Evolutionary conservation across 148 eudicot species (phyloP), one percentile per base, ranked within the genome.

Genomic region (Selenicereus undatus): DNA sequence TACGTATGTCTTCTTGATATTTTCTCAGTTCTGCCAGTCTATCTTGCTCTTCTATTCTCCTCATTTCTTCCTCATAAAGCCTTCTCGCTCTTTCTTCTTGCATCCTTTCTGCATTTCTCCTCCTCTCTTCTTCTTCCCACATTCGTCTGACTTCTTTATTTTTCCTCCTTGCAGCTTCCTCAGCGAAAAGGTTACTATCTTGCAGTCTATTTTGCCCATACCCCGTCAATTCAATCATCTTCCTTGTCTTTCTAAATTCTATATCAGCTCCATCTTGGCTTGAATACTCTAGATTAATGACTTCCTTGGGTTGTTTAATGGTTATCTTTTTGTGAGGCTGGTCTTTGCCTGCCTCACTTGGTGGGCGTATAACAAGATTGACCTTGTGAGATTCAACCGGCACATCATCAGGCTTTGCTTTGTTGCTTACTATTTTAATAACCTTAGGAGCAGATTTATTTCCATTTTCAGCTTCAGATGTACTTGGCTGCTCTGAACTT

Each of bases 51-150:
- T 93, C 93, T 62, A 82, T 50, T 80, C 86, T 77, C 83, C 90
- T 89, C 73, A 73, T 79, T 65, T 93, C 90, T 76, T 88, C 87
- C 72, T 85, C 89, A 78, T 80, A 86, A 16, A 82, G 6, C 80
- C 89, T 89, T 80, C 91, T 89, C 60, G 86, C 79, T 68, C 87
- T 87, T 81, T 89, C 93, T 84, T 90, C 93, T 77, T 80, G 84
- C 18, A 83, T 85, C 48, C 89, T 91, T 78, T 89, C 94, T 30
- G 85, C 84, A 75, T 76, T 83, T 89, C 90, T 93, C 87, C 88
- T 84, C 66, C 84, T 90, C 90, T 92, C 90, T 83, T 89, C 93
- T 83, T 91, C 97, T 81, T 90, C 93, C 94, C 93, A 88, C 87
- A 80, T 83, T 75, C 87, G 85, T 80, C 84, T 87, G 76, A 81